Conservation (phyloP, 805 yeast genomes). For the Wickerhamiella hasegawae region DNA sequence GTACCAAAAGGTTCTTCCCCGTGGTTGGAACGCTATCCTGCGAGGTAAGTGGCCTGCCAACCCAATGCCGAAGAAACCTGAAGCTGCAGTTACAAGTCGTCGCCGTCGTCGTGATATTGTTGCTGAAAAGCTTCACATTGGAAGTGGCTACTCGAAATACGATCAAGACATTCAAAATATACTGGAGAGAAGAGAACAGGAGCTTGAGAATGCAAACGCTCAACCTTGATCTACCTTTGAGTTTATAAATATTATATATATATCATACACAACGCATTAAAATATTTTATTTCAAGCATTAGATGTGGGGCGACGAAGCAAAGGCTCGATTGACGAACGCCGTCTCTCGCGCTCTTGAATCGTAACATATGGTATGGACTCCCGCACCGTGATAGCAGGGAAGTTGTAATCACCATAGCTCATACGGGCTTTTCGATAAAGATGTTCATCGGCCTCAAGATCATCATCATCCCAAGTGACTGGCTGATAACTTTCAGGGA, state of each 20-base stretch:
- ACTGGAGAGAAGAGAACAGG: too few species aligned
- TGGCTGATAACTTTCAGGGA: slow-evolving; percentile 5
- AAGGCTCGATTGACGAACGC: too few species aligned
- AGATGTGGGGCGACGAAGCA: too few species aligned
- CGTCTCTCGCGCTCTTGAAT: slow-evolving; percentile 10
- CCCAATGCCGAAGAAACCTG: slow-evolving; percentile 1
- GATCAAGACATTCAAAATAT: slow-evolving; percentile 24
- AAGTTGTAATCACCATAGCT: slow-evolving; percentile 28
- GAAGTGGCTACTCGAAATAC: slow-evolving; percentile 17
- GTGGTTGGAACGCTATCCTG: slow-evolving; percentile 53
- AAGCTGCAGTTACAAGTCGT: slow-evolving; percentile 3
- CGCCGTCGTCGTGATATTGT: slow-evolving; percentile 11
- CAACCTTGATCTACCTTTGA: too few species aligned
- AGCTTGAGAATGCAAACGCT: too few species aligned
- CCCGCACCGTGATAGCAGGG: slow-evolving; percentile 25
- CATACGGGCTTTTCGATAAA: slow-evolving; percentile 21
- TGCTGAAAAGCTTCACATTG: slow-evolving; percentile 17
- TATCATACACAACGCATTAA: too few species aligned
- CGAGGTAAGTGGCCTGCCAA: slow-evolving; percentile 19
- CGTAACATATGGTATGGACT: slow-evolving; percentile 13
- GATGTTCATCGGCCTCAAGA: slow-evolving; percentile 19
- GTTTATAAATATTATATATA: too few species aligned
- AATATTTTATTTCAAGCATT: too few species aligned
- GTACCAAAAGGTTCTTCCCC: slow-evolving; percentile 38
- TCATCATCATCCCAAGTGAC: slow-evolving; percentile 8